phyloP scores from a whole-genome alignment of 345 rosid genomes.

The Pugionium cornutum region DNA sequence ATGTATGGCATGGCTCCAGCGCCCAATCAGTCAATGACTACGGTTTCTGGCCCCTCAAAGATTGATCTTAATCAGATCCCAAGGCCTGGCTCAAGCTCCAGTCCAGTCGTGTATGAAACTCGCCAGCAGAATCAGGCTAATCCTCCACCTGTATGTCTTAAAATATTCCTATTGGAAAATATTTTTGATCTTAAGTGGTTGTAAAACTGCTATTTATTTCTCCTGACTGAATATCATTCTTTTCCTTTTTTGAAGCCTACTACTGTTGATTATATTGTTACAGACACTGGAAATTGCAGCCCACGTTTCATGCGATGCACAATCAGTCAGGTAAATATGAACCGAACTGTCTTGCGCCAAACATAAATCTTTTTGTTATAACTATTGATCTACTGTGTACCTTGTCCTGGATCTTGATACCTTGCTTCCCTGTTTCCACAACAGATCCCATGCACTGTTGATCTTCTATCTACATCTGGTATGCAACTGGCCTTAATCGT shows the following conservation, averaged over 20 bases:
- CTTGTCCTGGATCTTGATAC: slow-evolving; percentile 21
- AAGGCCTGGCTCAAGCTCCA: slow-evolving; percentile 43
- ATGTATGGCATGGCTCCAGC: slow-evolving; percentile 35
- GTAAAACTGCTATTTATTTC: not conserved
- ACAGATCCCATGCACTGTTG: slow-evolving; percentile 95
- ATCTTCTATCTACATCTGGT: slow-evolving; percentile 87
- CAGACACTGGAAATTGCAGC: slow-evolving; percentile 95
- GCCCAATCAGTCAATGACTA: slow-evolving; percentile 42
- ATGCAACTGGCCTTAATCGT: slow-evolving; percentile 90
- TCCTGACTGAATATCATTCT: slow-evolving; percentile 25
- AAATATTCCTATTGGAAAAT: not conserved
- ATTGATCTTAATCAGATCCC: slow-evolving; percentile 42
- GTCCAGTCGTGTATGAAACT: slow-evolving; percentile 33
- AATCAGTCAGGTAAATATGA: slow-evolving; percentile 72
- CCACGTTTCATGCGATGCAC: slow-evolving; percentile 98
- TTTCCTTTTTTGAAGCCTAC: slow-evolving; percentile 64
- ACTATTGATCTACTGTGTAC: not conserved
- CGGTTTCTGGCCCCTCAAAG: slow-evolving; percentile 39
- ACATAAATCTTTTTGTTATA: not conserved
- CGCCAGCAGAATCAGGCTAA: slow-evolving; percentile 70
- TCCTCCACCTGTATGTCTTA: slow-evolving; percentile 44
- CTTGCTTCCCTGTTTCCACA: slow-evolving; percentile 22
- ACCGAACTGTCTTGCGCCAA: slow-evolving; percentile 24
- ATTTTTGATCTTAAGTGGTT: slow-evolving; percentile 9
- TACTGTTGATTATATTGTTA: slow-evolving; percentile 78